These are phyloP conservation scores for Aspergillus sclerotioniger DNA, from an alignment of 495 filamentous ascomycete species.

Conservation along the genomic window DNA sequence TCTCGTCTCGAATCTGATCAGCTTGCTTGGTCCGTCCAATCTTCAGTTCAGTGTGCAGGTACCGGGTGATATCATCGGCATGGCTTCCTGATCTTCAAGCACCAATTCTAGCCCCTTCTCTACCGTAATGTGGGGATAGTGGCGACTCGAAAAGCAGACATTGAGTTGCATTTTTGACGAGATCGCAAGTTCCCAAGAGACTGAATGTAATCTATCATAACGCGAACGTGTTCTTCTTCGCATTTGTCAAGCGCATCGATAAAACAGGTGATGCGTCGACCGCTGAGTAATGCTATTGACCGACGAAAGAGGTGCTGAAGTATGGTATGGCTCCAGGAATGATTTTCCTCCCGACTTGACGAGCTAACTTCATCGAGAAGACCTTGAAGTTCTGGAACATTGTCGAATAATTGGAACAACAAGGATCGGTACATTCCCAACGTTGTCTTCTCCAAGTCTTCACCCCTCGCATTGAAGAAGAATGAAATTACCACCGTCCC, in stretches of 20 bases:
- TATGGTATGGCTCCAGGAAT: constrained; percentile 5
- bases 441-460: background rate
- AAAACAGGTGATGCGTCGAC: constrained; percentile 25
- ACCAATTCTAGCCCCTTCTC: constrained; percentile 26
- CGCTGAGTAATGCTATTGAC: constrained; percentile 18
- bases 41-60: constrained; percentile 25
- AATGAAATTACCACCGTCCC: background rate
- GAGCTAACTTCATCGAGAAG: constrained; percentile 15
- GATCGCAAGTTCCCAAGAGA: constrained; percentile 24
- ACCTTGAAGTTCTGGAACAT: constrained; percentile 20
- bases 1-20: constrained; percentile 19
- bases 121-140: constrained; percentile 47
- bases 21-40: constrained; percentile 14
- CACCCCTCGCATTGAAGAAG: constrained; percentile 5
- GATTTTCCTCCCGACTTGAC: background rate
- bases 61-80: constrained; percentile 23
- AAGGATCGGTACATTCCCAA: constrained; percentile 57
- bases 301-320: constrained; percentile 19
- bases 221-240: constrained; percentile 28
- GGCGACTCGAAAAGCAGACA: constrained; percentile 49
- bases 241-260: constrained; percentile 43
- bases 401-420: constrained; percentile 30
- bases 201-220: constrained; percentile 39
- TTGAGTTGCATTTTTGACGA: constrained; percentile 12
- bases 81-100: constrained; percentile 28